Conservation (phyloP, 345 rosid genomes). For the Eucalyptus melliodora region DNA sequence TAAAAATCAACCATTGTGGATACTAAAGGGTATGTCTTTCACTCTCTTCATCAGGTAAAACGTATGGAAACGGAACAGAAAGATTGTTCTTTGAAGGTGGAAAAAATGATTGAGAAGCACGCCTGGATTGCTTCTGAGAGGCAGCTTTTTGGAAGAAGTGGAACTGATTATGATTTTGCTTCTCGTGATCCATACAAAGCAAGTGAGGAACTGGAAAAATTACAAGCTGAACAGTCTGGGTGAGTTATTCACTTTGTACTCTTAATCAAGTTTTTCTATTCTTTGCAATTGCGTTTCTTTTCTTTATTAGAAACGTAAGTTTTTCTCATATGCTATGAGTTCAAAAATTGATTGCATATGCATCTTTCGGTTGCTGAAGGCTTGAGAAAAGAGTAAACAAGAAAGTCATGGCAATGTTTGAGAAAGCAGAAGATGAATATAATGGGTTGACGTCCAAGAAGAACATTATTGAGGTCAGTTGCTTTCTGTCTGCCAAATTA, state of each 20-base stretch:
- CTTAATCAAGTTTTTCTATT: not conserved
- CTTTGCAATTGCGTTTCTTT: not conserved
- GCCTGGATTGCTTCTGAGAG: slow-evolving; percentile 92
- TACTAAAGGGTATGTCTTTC: not conserved
- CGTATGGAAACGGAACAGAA: slow-evolving; percentile 88
- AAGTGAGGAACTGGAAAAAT: slow-evolving; percentile 68
- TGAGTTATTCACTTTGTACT: slow-evolving; percentile 2
- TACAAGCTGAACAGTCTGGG: slow-evolving; percentile 91
- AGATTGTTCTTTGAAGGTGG: slow-evolving; percentile 74
- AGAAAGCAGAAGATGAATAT: slow-evolving; percentile 98
- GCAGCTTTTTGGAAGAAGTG: slow-evolving; percentile 88
- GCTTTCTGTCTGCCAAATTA: not conserved
- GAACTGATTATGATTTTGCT: slow-evolving; percentile 90
- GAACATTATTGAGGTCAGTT: slow-evolving; percentile 79
- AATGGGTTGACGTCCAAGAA: slow-evolving; percentile 77
- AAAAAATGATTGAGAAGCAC: slow-evolving; percentile 85
- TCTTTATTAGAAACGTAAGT: not conserved
- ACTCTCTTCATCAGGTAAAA: slow-evolving; percentile 29
- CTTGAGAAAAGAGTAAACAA: slow-evolving; percentile 95
- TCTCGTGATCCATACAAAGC: slow-evolving; percentile 66
- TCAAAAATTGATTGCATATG: not conserved
- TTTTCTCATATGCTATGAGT: not conserved
- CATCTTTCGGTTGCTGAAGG: slow-evolving; percentile 18
- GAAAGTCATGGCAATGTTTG: slow-evolving; percentile 98
- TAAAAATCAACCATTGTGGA: not conserved